Evolutionary conservation across 2,329 filamentous ascomycete species (phyloP).

Genomic region (Aphanocladium album): DNA sequence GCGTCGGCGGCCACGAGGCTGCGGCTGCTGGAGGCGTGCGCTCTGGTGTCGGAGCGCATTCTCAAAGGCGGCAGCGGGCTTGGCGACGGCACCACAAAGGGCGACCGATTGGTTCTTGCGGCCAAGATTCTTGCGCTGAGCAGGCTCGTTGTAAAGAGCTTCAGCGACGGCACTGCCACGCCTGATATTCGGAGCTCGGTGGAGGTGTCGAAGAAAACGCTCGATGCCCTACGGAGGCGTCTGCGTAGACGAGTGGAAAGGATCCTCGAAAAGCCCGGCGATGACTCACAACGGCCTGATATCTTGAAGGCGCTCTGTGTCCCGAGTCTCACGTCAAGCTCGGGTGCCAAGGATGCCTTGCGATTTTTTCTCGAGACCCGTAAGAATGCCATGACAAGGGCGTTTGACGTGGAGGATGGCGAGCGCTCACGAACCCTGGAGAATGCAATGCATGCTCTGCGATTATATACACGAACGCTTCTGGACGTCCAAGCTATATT

Average conservation of each 20-base stretch:
- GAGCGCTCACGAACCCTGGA: constrained; percentile 33
- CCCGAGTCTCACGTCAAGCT: constrained; percentile 76
- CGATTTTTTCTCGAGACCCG: constrained; percentile 73
- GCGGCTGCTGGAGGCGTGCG: constrained; percentile 48
- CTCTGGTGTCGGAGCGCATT: constrained; percentile 43
- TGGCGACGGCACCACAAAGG: constrained; percentile 31
- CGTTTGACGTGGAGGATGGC: constrained; percentile 50
- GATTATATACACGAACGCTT: constrained; percentile 71
- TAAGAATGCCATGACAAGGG: constrained; percentile 59
- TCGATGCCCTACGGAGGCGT: constrained; percentile 57
- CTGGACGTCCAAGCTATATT: constrained; percentile 72
- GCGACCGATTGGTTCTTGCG: constrained; percentile 49
- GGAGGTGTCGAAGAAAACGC: constrained; percentile 58
- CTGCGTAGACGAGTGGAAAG: constrained; percentile 65
- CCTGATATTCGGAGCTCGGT: constrained; percentile 36
- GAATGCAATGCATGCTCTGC: constrained; percentile 59
- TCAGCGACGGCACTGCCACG: constrained; percentile 47
- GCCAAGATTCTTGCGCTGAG: constrained; percentile 73
- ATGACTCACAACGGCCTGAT: constrained; percentile 40
- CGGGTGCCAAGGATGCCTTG: constrained; percentile 72
- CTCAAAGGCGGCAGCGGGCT: constrained; percentile 36
- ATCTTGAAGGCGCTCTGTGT: constrained; percentile 73
- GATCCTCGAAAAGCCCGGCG: constrained; percentile 59
- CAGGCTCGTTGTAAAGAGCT: constrained; percentile 67
- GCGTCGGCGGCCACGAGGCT: constrained; percentile 36